Evolutionary conservation across 441 rosid species (phyloP).

Genomic region (Francoa sonchifolia): DNA sequence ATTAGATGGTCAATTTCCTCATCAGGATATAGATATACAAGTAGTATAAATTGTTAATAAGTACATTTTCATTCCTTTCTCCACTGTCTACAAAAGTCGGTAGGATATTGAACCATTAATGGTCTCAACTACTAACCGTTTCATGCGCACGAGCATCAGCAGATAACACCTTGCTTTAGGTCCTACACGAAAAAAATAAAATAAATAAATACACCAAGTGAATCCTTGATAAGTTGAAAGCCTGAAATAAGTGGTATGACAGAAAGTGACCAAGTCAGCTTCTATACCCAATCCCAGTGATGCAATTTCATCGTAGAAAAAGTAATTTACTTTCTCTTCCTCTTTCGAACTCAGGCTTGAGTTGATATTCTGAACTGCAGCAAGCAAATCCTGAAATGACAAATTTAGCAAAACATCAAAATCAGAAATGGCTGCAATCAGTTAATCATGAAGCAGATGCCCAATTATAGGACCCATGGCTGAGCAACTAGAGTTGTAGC

Average conservation of each 20-base stretch:
- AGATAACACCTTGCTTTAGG: conserved; percentile 15
- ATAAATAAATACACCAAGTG: background rate
- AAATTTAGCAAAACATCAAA: background rate
- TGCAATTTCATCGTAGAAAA: conserved; percentile 13
- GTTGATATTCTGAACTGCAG: conserved; percentile 14
- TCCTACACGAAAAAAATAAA: conserved; percentile 3
- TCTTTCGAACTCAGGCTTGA: conserved; percentile 11
- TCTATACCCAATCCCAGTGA: conserved; percentile 9
- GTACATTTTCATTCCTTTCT: too few relatives aligned
- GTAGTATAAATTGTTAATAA: too few relatives aligned
- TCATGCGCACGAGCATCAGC: conserved; percentile 19
- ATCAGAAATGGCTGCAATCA: too few relatives aligned
- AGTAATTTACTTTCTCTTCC: background rate
- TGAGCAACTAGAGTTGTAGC: too few relatives aligned
- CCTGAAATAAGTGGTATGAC: background rate
- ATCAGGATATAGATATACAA: too few relatives aligned
- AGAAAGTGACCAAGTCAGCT: too few relatives aligned
- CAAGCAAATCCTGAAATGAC: conserved; percentile 10
- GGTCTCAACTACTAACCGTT: conserved; percentile 17
- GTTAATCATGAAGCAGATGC: too few relatives aligned
- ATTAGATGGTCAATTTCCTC: too few relatives aligned
- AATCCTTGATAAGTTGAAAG: background rate
- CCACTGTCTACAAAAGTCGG: conserved; percentile 3
- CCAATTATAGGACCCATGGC: too few relatives aligned
- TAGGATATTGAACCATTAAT: conserved; percentile 11